These are phyloP conservation scores for Lachnellula willkommii DNA, from an alignment of 2,329 filamentous ascomycete genomes.

Conservation along the genomic window DNA sequence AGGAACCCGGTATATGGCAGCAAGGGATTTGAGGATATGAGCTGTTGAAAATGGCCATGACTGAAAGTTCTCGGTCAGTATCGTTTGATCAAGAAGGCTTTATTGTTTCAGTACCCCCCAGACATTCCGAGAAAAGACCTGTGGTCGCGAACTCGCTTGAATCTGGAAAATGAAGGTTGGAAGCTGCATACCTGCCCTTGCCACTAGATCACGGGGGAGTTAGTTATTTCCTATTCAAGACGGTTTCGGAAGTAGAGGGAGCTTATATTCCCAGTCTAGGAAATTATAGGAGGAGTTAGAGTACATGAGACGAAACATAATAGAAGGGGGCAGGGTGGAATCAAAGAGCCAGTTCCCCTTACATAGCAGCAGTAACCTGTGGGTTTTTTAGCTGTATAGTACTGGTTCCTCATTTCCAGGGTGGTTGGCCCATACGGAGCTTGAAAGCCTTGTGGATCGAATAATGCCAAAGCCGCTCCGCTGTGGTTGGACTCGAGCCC, in stretches of 20 bases:
- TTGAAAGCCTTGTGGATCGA: constrained; percentile 35
- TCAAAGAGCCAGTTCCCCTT: too few relatives aligned
- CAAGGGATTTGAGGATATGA: constrained; percentile 38
- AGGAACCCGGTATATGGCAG: constrained; percentile 32
- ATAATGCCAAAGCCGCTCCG: constrained; percentile 33
- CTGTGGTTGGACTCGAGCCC: constrained; percentile 31
- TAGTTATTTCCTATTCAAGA: too few relatives aligned
- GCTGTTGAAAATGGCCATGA: constrained; percentile 42
- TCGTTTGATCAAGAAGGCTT: too few relatives aligned
- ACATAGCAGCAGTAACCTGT: constrained; percentile 32
- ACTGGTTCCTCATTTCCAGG: constrained; percentile 37
- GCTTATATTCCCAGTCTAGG: too few relatives aligned
- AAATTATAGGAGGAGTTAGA: too few relatives aligned
- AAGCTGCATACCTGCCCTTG: constrained; percentile 27
- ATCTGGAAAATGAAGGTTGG: too few relatives aligned
- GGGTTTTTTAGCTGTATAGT: constrained; percentile 35
- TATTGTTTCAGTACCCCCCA: too few relatives aligned
- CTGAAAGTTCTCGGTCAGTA: constrained; percentile 15
- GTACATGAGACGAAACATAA: too few relatives aligned
- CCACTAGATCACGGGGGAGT: constrained; percentile 26
- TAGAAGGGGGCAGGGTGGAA: too few relatives aligned
- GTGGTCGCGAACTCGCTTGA: too few relatives aligned
- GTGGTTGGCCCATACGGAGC: constrained; percentile 39
- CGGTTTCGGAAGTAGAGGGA: too few relatives aligned
- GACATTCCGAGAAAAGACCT: too few relatives aligned